These are phyloP conservation scores for Schizochytrium sp. DNA, from an alignment of 108 stramenopile genomes.

Conservation along the genomic window DNA sequence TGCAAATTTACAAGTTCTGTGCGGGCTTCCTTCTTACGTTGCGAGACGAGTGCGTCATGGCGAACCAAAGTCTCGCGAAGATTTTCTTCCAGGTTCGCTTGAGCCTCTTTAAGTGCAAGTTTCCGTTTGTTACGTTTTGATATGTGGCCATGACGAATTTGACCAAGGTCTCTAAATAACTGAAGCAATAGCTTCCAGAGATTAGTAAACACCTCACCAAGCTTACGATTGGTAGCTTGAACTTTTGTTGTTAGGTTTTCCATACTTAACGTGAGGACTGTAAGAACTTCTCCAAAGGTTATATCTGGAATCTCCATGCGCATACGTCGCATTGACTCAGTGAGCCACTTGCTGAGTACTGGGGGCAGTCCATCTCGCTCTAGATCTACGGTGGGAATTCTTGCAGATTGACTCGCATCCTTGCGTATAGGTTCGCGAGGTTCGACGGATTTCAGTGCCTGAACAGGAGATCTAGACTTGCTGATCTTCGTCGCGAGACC, in stretches of 20 bases:
- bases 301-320: not conserved
- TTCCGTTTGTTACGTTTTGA: not conserved
- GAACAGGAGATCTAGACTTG: not conserved
- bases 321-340: not conserved
- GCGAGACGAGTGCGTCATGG: not conserved
- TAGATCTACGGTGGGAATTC: not conserved
- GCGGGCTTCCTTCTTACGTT: conserved; percentile 35
- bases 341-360: not conserved
- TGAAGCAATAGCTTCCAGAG: conserved; percentile 48
- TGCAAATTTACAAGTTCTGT: not conserved
- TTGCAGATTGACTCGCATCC: not conserved
- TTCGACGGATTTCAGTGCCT: not conserved
- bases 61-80: not conserved
- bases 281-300: not conserved
- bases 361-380: not conserved
- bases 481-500: not conserved
- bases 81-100: not conserved
- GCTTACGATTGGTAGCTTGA: not conserved
- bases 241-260: not conserved
- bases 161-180: not conserved
- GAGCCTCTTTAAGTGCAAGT: not conserved
- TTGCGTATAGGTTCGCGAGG: not conserved
- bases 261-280: conserved; percentile 27
- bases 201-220: not conserved
- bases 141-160: not conserved